Evolutionary conservation across 805 yeast genomes (phyloP), one percentile per base, ranked within the genome.

Genomic region (Yarrowia keelungensis): DNA sequence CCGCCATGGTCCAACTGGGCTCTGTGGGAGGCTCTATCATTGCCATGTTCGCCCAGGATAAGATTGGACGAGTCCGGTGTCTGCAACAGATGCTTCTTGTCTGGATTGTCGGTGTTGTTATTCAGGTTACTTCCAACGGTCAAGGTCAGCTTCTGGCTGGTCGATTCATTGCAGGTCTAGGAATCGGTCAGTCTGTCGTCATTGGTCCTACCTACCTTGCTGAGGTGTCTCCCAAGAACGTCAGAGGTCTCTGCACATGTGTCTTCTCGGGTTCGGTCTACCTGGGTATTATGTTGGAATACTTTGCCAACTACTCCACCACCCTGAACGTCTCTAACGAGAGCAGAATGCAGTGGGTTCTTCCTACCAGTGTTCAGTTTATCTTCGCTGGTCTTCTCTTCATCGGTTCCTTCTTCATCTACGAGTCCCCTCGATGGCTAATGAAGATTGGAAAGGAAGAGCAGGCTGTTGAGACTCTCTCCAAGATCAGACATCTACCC

Each of bases 261-360:
- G 76, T 84, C 46, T 86, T 84, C 73, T 82, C 87, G 4, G 88
- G 89, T 69, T 84, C 86, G 8, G 88, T 86, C 42, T 85, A 85
- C 72, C 75, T 86, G n/a, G 89, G 89, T 58, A 79, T 84, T 38
- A 79, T 83, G 81, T 67, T 83, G 65, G 82, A 82, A 12, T 59
- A 59, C 72, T 83, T 84, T 70, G 79, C 83, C 35, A 80, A 83
- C 73, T 86, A 83, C 74, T 88, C 87, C 46, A 80, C 85, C 43
- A 82, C 85, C 1, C 69, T 84, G 36, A 84, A 85, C 71, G 74
- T 84, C 49, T 70, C 82, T 3, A 72, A 75, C 22, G 67, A 70
- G 8, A 74, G 78, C 36, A 76, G 81, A 54, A 74, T 71, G 14
- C 87, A 84, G 72, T 86, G 89, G 89, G 80, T 83, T n/a, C 74